These are phyloP conservation scores for Polygonum aviculare DNA, from an alignment of 148 eudicot species.

Conservation along the genomic window DNA sequence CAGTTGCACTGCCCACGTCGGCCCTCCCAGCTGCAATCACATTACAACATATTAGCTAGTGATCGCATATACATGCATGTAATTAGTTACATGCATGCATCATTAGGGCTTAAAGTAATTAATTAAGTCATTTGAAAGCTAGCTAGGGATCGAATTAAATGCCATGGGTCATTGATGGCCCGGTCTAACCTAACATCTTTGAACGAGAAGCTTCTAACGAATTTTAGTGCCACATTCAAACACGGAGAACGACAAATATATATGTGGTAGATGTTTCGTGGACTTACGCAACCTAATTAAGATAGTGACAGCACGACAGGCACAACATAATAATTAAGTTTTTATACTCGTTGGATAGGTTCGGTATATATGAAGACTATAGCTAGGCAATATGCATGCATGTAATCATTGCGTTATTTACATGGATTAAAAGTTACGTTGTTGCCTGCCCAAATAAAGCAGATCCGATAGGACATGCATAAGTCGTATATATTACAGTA, in stretches of 20 bases:
- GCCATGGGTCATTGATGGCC: too few species aligned
- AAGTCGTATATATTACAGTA: too few species aligned
- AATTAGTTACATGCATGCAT: too few species aligned
- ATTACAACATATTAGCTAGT: neutral
- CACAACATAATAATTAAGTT: neutral
- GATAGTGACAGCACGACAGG: neutral
- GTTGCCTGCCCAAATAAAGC: too few species aligned
- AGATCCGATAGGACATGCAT: too few species aligned
- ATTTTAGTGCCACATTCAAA: too few species aligned
- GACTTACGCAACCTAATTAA: neutral
- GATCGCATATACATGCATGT: too few species aligned
- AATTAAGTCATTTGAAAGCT: neutral
- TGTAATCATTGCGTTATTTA: neutral
- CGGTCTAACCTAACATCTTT: too few species aligned
- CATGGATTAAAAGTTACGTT: too few species aligned
- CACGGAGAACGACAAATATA: too few species aligned
- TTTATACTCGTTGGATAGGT: neutral
- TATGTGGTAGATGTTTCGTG: neutral
- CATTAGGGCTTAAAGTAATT: too few species aligned
- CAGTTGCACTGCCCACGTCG: slow-evolving; percentile 40
- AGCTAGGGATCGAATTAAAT: neutral
- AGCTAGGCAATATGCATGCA: too few species aligned
- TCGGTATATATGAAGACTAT: neutral
- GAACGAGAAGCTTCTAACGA: neutral
- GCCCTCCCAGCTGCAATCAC: slow-evolving; percentile 41